Percentiles rank a stretch among this genome's conserved stretches.
phyloP scores from a whole-genome alignment of 306 rosid species.

The Prunus armeniaca region DNA sequence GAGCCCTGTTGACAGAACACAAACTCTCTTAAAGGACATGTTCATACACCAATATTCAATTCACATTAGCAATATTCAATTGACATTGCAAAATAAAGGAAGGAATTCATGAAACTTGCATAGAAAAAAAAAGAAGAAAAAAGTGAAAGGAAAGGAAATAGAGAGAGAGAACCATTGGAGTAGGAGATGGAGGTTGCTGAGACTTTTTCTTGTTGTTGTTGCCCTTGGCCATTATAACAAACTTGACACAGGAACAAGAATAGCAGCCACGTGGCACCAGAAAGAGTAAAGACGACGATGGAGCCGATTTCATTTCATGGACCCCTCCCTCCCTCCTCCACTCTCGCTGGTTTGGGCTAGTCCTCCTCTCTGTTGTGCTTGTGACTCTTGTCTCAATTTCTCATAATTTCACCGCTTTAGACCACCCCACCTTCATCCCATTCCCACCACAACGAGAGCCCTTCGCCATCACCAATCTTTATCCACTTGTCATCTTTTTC shows the following conservation, averaged over 20 bases:
- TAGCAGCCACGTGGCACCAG: neutral
- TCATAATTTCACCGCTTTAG: neutral
- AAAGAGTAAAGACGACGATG: conserved; percentile 1
- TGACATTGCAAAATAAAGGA: neutral
- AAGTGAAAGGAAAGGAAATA: neutral
- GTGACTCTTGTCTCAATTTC: neutral
- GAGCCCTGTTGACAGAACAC: conserved; percentile 36
- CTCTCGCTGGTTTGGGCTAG: neutral
- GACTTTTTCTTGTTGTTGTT: conserved; percentile 5
- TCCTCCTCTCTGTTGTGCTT: neutral
- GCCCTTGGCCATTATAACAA: conserved; percentile 11
- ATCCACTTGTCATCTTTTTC: neutral
- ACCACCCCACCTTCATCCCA: neutral
- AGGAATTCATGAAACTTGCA: neutral
- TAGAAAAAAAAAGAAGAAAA: neutral
- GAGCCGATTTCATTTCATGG: conserved; percentile 22
- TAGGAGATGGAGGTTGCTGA: neutral
- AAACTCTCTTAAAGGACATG: neutral
- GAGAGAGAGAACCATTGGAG: too few relatives aligned
- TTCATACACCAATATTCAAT: neutral
- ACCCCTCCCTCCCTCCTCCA: neutral
- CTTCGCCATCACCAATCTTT: neutral
- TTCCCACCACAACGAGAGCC: neutral
- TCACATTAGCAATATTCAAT: neutral
- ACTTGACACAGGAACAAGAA: neutral